These are phyloP conservation scores for Przewalskia tangutica DNA, from an alignment of 257 asterid species.

Conservation along the genomic window DNA sequence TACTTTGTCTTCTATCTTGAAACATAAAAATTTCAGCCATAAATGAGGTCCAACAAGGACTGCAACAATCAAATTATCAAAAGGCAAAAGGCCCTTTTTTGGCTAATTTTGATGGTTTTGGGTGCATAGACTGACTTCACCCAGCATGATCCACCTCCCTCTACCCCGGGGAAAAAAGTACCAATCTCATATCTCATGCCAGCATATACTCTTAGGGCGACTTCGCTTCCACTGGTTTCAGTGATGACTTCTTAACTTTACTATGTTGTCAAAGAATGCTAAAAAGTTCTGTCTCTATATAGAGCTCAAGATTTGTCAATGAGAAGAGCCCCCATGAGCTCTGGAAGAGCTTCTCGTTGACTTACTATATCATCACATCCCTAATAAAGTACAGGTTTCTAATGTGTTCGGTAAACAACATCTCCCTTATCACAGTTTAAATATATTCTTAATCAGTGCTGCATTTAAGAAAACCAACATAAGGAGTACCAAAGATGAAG, in stretches of 20 bases:
- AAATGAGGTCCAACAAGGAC: not conserved
- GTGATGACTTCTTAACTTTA: not conserved
- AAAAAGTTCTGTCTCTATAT: not conserved
- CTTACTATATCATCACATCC: not conserved
- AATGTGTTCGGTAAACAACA: not conserved
- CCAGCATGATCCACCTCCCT: not conserved
- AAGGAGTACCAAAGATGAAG: not conserved
- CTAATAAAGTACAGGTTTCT: not conserved
- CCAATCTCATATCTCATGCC: not conserved
- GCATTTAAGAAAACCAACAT: not conserved
- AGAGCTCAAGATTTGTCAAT: not conserved
- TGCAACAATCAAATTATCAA: not conserved
- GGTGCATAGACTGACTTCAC: not conserved
- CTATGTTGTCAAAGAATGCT: not conserved
- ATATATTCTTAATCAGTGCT: not conserved
- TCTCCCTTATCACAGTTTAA: not conserved
- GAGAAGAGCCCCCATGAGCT: not conserved
- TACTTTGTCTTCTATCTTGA: not conserved
- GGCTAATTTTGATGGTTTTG: not conserved
- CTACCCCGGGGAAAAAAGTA: not conserved
- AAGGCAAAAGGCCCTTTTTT: not conserved
- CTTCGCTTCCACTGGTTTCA: not conserved
- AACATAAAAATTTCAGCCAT: not conserved
- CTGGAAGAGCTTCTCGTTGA: not conserved
- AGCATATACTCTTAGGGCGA: not conserved